These are phyloP conservation scores for Capsicum pubescens DNA, from an alignment of 257 asterid species.

Conservation along the genomic window DNA sequence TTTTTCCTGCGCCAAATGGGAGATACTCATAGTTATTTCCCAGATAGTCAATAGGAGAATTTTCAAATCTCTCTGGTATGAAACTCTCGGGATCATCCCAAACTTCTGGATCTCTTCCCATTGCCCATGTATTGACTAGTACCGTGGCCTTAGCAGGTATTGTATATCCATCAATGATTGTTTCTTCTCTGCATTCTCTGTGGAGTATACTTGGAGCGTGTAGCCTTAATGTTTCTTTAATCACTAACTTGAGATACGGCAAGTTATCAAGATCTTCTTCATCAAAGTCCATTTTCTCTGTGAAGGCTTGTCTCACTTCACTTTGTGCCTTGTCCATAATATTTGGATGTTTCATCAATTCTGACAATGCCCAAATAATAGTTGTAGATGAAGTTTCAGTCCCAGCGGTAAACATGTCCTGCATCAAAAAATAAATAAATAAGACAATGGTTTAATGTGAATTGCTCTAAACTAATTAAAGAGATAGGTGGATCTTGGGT, in stretches of 20 bases:
- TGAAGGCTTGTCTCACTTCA: slow-evolving; percentile 23
- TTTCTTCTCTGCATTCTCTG: slow-evolving; percentile 19
- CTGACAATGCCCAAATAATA: too few relatives aligned
- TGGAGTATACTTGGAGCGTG: slow-evolving; percentile 26
- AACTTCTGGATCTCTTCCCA: slow-evolving; percentile 6
- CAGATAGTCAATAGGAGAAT: too few relatives aligned
- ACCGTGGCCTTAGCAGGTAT: too few relatives aligned
- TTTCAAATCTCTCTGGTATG: neutral
- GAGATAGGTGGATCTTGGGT: too few relatives aligned
- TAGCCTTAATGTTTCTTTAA: too few relatives aligned
- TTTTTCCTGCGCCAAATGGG: too few relatives aligned
- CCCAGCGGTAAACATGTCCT: too few relatives aligned
- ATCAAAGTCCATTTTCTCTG: slow-evolving; percentile 1
- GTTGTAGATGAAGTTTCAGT: too few relatives aligned
- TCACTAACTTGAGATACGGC: neutral
- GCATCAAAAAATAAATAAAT: too few relatives aligned
- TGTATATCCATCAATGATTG: slow-evolving; percentile 24
- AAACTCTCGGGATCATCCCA: neutral
- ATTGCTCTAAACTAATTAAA: too few relatives aligned
- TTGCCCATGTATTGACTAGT: slow-evolving; percentile 10
- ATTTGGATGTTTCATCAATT: neutral
- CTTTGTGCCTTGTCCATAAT: slow-evolving; percentile 1
- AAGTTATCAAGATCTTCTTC: slow-evolving; percentile 27
- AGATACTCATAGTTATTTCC: too few relatives aligned
- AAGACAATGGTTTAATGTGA: too few relatives aligned